Percentiles rank a stretch among this genome's conserved stretches.
These are phyloP conservation scores for Acacia concinna DNA, from an alignment of 331 rosid species.

Conservation along the genomic window DNA sequence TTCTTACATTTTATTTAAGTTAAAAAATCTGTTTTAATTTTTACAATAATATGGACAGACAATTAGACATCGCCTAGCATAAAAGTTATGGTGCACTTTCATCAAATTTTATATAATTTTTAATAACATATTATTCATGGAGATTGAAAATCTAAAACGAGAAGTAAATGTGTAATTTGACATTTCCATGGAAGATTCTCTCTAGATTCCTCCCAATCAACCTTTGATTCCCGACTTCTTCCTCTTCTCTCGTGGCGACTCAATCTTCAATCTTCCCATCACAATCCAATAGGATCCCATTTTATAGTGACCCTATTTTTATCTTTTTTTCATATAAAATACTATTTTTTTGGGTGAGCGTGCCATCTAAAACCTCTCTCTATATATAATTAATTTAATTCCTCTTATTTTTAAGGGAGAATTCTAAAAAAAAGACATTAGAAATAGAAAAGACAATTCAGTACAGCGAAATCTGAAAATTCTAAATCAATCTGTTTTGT, in stretches of 20 bases:
- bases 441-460: too few relatives aligned
- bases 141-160: neutral
- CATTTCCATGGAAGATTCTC: constrained; percentile 28
- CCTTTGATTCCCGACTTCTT: constrained; percentile 13
- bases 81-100: neutral
- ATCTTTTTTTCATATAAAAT: neutral
- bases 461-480: too few relatives aligned
- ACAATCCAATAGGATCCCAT: neutral
- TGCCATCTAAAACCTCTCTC: too few relatives aligned
- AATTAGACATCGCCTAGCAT: neutral
- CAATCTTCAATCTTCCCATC: neutral
- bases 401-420: too few relatives aligned
- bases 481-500: too few relatives aligned
- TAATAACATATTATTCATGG: neutral
- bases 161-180: constrained; percentile 1
- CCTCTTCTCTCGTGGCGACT: neutral
- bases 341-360: too few relatives aligned
- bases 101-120: neutral
- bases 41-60: neutral
- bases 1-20: neutral
- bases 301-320: neutral
- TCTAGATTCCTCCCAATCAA: constrained; percentile 55
- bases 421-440: too few relatives aligned
- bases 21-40: neutral
- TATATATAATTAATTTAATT: too few relatives aligned